phyloP scores from a whole-genome alignment of 371 early-diverging fungal genomes.

The Entomophthora muscae region DNA sequence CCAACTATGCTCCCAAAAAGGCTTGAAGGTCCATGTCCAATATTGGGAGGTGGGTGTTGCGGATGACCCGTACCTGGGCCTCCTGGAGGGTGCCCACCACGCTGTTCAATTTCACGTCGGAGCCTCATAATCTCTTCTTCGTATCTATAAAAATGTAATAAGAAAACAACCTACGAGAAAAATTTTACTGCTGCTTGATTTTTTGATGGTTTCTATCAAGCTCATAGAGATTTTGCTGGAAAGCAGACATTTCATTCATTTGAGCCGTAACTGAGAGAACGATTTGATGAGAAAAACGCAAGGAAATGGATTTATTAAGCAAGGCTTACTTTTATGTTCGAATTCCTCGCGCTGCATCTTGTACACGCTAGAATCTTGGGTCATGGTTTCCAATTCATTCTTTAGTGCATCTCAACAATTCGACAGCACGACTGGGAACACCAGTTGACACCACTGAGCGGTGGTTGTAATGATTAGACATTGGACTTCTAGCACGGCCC shows the following conservation, averaged over 20 bases:
- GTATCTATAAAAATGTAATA: constrained; percentile 22
- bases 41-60: constrained; percentile 24
- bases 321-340: constrained; percentile 64
- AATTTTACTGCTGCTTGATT: constrained; percentile 46
- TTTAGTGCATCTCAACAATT: constrained; percentile 70
- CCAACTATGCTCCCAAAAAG: constrained; percentile 21
- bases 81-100: constrained; percentile 16
- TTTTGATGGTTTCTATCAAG: constrained; percentile 58
- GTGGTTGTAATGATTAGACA: constrained; percentile 61
- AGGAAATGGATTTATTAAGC: constrained; percentile 2
- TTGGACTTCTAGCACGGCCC: constrained; percentile 9
- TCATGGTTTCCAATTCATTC: constrained; percentile 57
- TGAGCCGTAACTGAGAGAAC: constrained; percentile 41
- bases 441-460: constrained; percentile 53
- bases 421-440: constrained; percentile 43
- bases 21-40: constrained; percentile 23
- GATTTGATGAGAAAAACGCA: constrained; percentile 9
- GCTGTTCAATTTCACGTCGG: constrained; percentile 48
- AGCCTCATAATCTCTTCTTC: constrained; percentile 60
- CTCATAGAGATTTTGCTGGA: constrained; percentile 59
- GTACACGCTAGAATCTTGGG: constrained; percentile 50
- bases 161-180: background rate
- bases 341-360: constrained; percentile 71
- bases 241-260: constrained; percentile 47
- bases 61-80: constrained; percentile 15